Base-by-base conservation (phyloP, 805 yeast genomes). In the Komagataella pastoris region DNA sequence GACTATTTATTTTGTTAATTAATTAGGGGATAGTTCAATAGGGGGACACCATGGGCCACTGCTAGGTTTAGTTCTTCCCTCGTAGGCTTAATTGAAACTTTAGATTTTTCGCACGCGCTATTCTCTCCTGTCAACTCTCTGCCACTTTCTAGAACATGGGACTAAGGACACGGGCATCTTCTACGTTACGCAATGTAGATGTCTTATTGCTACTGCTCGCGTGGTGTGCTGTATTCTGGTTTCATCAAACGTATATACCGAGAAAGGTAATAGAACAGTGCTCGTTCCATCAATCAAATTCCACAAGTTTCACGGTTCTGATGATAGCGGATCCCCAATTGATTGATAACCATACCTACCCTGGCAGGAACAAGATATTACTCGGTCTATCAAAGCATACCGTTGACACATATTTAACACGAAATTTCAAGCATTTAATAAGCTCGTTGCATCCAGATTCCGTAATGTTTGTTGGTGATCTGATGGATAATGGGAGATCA, bases 241-340 rank as follows among this genome's bases (percentile, higher is more conserved):
- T 30, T 30, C 40, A 30, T 30, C 40, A 30, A 14, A 30, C 40
- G 7, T 30, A 8, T 14, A 30, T 30, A 30, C 40, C 40, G 40
- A 30, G 40, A 30, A 30, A 30, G 14, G 40, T 30, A 10, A 14
- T 30, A 30, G 40, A 30, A 10, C 40, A 30, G 14, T 30, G 40
- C 14, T 30, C 40, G 14, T 30, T 30, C 14, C 40, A 30, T 8
- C 40, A 30, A 5, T 30, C 40, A 30, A 30, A 30, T 30, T 30
- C 40, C 40, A 30, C 47, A 14, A 46, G 8, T 17, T 48, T 19
- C 43, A 44, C 48, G 10, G 17, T 54, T 18, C 40, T 55, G 46
- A 23, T 93, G n/a, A 74, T 88, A 47, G 97, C 97, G 0, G 99
- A 93, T 64, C 98, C 99, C 0, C 99, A 93, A 63, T 72, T 93